Percentiles rank a stretch among this genome's conserved stretches.
Conservation (phyloP, 306 rosid genomes). For the Gleditsia sinensis region DNA sequence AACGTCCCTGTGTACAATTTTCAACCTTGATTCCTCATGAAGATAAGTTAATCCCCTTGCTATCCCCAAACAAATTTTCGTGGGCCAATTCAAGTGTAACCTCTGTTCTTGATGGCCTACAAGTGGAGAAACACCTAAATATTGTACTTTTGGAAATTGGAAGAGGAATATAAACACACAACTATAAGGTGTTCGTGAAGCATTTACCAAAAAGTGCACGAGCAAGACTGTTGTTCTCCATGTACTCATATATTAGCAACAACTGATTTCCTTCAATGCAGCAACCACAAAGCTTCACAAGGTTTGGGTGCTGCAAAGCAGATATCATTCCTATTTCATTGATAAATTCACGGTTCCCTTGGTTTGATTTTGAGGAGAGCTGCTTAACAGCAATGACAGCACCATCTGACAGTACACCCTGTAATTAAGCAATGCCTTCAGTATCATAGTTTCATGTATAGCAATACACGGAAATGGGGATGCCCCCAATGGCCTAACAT, state of each 20-base stretch:
- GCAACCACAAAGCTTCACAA: constrained; percentile 77
- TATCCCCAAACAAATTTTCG: constrained; percentile 68
- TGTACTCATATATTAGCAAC: constrained; percentile 73
- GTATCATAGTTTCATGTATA: too few relatives aligned
- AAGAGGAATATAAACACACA: constrained; percentile 8
- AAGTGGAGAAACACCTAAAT: too few relatives aligned
- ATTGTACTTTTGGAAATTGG: neutral
- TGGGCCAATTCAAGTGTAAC: constrained; percentile 66
- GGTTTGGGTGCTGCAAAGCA: constrained; percentile 84
- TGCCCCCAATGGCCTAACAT: neutral
- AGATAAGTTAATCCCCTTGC: constrained; percentile 76
- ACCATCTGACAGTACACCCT: constrained; percentile 75
- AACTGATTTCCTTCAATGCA: constrained; percentile 84
- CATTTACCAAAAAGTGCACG: constrained; percentile 75
- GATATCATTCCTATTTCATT: constrained; percentile 88
- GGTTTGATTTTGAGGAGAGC: constrained; percentile 79
- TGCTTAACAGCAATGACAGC: constrained; percentile 74
- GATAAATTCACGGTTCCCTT: constrained; percentile 84
- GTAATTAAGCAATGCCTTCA: constrained; percentile 22
- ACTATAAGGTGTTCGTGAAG: neutral
- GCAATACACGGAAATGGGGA: neutral
- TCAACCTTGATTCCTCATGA: constrained; percentile 78
- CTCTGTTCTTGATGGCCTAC: constrained; percentile 47
- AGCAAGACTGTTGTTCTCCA: constrained; percentile 85
- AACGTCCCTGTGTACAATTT: constrained; percentile 84